These are phyloP conservation scores for Diversispora epigaea DNA, from an alignment of 192 early-diverging fungal species.

Conservation along the genomic window DNA sequence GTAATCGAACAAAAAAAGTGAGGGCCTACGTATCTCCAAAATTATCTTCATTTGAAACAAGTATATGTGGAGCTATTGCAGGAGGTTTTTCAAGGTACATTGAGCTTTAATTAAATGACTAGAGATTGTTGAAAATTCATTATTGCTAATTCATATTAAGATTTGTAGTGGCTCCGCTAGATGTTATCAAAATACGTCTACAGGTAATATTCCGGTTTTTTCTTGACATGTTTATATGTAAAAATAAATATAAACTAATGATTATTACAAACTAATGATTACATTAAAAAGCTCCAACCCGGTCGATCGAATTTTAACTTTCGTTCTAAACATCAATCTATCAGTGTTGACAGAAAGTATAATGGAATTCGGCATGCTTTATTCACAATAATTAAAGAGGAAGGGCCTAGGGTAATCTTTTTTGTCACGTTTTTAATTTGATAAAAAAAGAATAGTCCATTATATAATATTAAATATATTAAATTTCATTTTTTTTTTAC, in stretches of 20 bases:
- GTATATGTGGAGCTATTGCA: no score
- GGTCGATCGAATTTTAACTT: neutral
- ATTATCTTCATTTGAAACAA: no score
- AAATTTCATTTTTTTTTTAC: neutral
- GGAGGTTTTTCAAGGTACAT: no score
- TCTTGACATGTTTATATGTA: neutral
- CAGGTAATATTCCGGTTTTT: constrained; percentile 43
- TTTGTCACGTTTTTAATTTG: neutral
- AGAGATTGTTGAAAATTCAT: neutral
- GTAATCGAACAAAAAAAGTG: no score
- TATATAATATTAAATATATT: neutral
- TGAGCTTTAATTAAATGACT: neutral
- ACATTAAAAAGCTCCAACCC: constrained; percentile 38
- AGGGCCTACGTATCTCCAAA: no score
- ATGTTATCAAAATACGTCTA: constrained; percentile 91
- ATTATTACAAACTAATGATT: neutral
- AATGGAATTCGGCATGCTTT: constrained; percentile 65
- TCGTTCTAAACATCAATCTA: neutral
- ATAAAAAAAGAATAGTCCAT: no score
- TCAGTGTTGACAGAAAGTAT: constrained; percentile 50
- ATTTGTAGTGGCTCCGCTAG: constrained; percentile 85
- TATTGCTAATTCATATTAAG: constrained; percentile 35
- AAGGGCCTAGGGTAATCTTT: constrained; percentile 72
- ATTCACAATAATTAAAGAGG: constrained; percentile 68
- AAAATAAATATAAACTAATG: no score